Evolutionary conservation across 2,329 filamentous ascomycete genomes (phyloP), one percentile per base, ranked within the genome.

Genomic region (Tolypocladium tropicale): DNA sequence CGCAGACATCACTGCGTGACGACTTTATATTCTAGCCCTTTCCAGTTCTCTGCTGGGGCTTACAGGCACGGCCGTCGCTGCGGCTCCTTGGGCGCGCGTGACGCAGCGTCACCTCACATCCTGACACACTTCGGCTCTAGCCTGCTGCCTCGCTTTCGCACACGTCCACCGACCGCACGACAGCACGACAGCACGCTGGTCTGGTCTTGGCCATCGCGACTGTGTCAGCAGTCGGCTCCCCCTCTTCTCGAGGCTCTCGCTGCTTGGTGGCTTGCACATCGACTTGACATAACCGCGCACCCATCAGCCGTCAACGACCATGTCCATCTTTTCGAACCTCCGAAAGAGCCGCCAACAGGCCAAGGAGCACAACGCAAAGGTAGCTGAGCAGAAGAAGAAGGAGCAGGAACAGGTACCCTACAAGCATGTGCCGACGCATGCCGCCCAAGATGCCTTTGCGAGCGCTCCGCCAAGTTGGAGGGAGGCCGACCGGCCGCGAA

Each of bases 351-450:
- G 77, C 57, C 76, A 80, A 63, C 77, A 80, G 54, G 78, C 80
- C 60, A 82, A 83, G 66, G 76, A 82, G 53, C 73, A 77, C 57
- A 78, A 74, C 41, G 71, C 74, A 48, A 78, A 79, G 63, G 65
- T 74, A 57, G 74, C 70, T 46, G 76, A 78, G 61, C 75, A 78
- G 61, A 69, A 75, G 41, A 76, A 78, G 53, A 65, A 69, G 46
- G 74, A 76, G 58, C 64, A 68, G 39, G 56, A 57, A 16, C 55
- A 60, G 54, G 59, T 70, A n/a, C 74, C 78, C 14, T 85, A 86
- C 68, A 78, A 72, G 54, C 83, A 86, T 64, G 68, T 83, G 23
- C 81, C 82, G n/a, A 84, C 74, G 16, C 83, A 86, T 64, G 83
- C 83, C 32, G 80, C 80, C 50, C 65, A 74, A 14, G 82, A 86